phyloP scores from a whole-genome alignment of 495 filamentous ascomycete species.

The Glonium stellatum region DNA sequence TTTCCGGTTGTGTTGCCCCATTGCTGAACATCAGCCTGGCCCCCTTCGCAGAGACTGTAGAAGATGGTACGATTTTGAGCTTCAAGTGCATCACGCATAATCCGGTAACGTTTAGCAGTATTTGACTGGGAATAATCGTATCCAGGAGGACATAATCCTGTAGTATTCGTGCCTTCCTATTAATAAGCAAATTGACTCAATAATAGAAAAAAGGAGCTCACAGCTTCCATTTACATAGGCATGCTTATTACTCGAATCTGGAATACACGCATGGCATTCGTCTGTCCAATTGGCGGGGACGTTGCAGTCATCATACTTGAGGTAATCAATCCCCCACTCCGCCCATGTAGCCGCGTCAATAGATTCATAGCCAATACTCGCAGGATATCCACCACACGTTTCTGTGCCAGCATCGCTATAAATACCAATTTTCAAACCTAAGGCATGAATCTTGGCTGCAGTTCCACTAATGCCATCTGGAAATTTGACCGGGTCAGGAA shows the following conservation, averaged over 20 bases:
- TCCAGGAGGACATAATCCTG: slow-evolving; percentile 40
- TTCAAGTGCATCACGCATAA: slow-evolving; percentile 57
- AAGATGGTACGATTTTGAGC: slow-evolving; percentile 50
- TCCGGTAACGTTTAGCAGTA: slow-evolving; percentile 45
- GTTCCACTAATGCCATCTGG: slow-evolving; percentile 31
- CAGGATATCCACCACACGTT: slow-evolving; percentile 60
- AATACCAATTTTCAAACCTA: slow-evolving; percentile 34
- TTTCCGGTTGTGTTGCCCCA: slow-evolving; percentile 49
- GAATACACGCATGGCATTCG: slow-evolving; percentile 34
- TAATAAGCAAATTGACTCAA: background rate
- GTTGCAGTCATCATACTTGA: slow-evolving; percentile 71
- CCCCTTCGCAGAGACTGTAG: slow-evolving; percentile 63
- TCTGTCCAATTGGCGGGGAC: slow-evolving; percentile 41
- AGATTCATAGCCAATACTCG: slow-evolving; percentile 53
- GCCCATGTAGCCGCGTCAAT: slow-evolving; percentile 57
- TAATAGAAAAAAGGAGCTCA: background rate
- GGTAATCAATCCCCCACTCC: slow-evolving; percentile 62
- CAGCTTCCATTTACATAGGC: slow-evolving; percentile 23
- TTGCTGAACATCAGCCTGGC: slow-evolving; percentile 44
- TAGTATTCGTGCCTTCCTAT: slow-evolving; percentile 35
- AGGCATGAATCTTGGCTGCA: slow-evolving; percentile 30
- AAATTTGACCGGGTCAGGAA: slow-evolving; percentile 43
- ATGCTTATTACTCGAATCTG: slow-evolving; percentile 1
- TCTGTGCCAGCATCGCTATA: slow-evolving; percentile 46
- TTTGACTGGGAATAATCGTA: slow-evolving; percentile 51